Conservation (phyloP, 108 stramenopile species). For the Skeletonema costatum region DNA sequence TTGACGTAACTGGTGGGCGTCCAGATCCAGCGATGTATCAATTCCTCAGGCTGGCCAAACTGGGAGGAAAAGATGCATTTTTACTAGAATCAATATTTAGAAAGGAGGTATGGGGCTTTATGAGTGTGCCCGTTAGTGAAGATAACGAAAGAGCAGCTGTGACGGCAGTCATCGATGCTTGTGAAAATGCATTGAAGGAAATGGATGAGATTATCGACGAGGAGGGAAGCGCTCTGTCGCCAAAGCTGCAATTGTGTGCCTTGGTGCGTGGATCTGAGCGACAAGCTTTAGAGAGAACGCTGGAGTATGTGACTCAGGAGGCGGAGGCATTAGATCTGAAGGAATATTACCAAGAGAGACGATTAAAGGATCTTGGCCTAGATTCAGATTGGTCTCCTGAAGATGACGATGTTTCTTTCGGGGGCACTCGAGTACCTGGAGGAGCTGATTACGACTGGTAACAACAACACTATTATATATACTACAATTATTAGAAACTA, state of each 20-base stretch:
- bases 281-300: conserved; percentile 64
- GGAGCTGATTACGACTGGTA: conserved; percentile 61
- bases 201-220: conserved; percentile 42
- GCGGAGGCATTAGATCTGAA: conserved; percentile 88
- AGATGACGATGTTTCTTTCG: conserved; percentile 66
- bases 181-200: conserved; percentile 64
- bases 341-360: conserved; percentile 94
- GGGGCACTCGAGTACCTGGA: conserved; percentile 75
- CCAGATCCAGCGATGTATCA: conserved; percentile 91
- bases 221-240: conserved; percentile 11
- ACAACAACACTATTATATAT: not conserved
- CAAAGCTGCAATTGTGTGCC: conserved; percentile 47
- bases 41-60: conserved; percentile 75
- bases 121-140: conserved; percentile 88
- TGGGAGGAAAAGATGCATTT: conserved; percentile 90
- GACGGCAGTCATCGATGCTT: conserved; percentile 59
- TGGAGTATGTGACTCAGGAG: conserved; percentile 79
- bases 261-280: conserved; percentile 72
- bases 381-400: conserved; percentile 87
- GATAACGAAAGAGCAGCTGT: conserved; percentile 80
- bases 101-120: conserved; percentile 94
- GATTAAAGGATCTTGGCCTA: conserved; percentile 88
- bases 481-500: conserved; percentile 6
- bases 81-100: conserved; percentile 93
- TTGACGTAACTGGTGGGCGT: conserved; percentile 77